Conservation (phyloP, 345 rosid species). For the Kandelia obovata region DNA sequence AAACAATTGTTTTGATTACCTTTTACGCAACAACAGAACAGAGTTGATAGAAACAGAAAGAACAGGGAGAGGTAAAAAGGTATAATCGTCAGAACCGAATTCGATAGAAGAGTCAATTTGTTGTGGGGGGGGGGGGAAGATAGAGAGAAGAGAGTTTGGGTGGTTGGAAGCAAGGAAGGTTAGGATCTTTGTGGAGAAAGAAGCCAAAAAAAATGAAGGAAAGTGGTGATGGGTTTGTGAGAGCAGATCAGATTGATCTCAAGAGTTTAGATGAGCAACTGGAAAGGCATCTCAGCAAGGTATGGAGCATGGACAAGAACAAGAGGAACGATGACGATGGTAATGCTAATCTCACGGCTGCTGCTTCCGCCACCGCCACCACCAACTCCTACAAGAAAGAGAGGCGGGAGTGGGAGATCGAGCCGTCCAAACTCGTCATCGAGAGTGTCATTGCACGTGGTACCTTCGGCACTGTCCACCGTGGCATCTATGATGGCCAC, state of each 20-base stretch:
- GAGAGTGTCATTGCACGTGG: slow-evolving; percentile 90
- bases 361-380: slow-evolving; percentile 17
- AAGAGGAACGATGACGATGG: slow-evolving; percentile 38
- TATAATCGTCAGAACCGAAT: too few species aligned
- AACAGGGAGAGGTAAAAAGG: too few species aligned
- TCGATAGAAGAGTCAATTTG: too few species aligned
- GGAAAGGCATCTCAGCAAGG: slow-evolving; percentile 73
- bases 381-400: slow-evolving; percentile 25
- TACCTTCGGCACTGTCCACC: slow-evolving; percentile 93
- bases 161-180: too few species aligned
- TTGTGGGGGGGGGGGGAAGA: too few species aligned
- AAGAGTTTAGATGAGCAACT: slow-evolving; percentile 93
- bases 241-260: slow-evolving; percentile 98
- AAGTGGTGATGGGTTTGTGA: slow-evolving; percentile 61
- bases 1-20: too few species aligned
- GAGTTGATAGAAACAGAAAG: too few species aligned
- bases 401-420: slow-evolving; percentile 94
- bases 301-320: slow-evolving; percentile 57
- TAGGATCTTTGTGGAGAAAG: too few species aligned
- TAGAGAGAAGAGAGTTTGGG: too few species aligned
- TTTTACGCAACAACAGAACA: too few species aligned
- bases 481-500: slow-evolving; percentile 77
- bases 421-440: slow-evolving; percentile 78
- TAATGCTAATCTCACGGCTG: neutral
- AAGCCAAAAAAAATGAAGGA: slow-evolving; percentile 21